Evolutionary conservation across 495 filamentous ascomycete genomes (phyloP).

Genomic region (Penicillium pulvis): DNA sequence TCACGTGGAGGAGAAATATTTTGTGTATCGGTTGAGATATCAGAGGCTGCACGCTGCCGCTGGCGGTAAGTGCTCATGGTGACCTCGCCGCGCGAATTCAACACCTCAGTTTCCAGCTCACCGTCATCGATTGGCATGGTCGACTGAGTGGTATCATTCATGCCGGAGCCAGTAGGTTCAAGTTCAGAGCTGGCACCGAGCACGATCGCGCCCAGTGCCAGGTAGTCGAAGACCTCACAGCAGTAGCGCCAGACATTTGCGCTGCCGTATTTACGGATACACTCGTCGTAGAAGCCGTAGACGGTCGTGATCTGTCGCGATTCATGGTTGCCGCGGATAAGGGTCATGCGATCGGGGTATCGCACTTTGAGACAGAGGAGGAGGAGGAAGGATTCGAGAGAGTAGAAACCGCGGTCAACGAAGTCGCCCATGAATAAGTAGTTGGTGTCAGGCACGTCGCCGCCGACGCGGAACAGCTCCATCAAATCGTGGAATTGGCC

Average conservation of each 20-base stretch:
- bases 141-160: constrained; percentile 50
- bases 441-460: constrained; percentile 94
- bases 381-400: constrained; percentile 91
- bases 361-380: constrained; percentile 95
- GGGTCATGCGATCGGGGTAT: constrained; percentile 95
- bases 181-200: constrained; percentile 82
- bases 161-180: constrained; percentile 43
- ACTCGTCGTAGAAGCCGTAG: constrained; percentile 99
- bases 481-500: constrained; percentile 98
- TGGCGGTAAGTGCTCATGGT: constrained; percentile 68
- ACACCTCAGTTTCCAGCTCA: constrained; percentile 90
- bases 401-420: constrained; percentile 98
- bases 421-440: constrained; percentile 99
- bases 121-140: constrained; percentile 55
- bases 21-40: constrained; percentile 37
- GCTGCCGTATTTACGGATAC: constrained; percentile 93
- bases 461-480: constrained; percentile 96
- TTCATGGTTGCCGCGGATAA: constrained; percentile 97
- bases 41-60: constrained; percentile 37
- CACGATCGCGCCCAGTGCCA: constrained; percentile 92
- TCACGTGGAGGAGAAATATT: constrained; percentile 48
- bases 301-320: constrained; percentile 97
- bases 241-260: constrained; percentile 99
- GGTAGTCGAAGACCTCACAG: constrained; percentile 98
- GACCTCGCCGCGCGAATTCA: constrained; percentile 77